These are phyloP conservation scores for Tricholoma flavovirens DNA, from an alignment of 768 basidiomycete genomes.

Conservation along the genomic window DNA sequence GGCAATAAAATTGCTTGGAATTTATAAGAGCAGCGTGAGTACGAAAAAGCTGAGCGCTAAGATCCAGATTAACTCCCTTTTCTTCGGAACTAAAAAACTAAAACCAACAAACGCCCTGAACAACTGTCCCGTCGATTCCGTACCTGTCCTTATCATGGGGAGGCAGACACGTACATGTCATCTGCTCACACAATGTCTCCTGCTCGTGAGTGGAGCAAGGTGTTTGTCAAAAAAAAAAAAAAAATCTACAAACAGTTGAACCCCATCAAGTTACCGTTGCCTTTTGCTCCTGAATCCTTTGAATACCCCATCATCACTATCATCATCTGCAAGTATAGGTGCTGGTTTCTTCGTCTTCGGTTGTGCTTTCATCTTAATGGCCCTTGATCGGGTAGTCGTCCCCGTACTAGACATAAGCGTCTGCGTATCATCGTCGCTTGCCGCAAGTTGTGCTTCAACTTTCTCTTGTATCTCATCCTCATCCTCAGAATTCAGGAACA, in stretches of 20 bases:
- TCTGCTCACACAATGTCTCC: no score
- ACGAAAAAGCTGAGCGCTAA: not conserved
- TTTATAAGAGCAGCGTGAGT: no score
- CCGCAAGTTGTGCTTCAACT: constrained; percentile 19
- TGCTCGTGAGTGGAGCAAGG: not conserved
- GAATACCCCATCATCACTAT: constrained; percentile 73
- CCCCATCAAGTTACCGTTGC: constrained; percentile 4
- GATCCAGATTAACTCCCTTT: not conserved
- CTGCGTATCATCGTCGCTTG: constrained; percentile 15
- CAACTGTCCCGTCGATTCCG: not conserved
- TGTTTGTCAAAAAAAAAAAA: not conserved
- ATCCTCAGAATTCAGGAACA: constrained; percentile 49
- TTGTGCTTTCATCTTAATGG: constrained; percentile 18
- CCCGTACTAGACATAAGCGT: constrained; percentile 25
- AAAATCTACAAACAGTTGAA: not conserved
- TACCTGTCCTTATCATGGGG: not conserved
- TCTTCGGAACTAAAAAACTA: no score
- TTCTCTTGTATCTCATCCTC: constrained; percentile 18
- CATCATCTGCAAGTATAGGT: constrained; percentile 50
- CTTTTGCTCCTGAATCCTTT: constrained; percentile 46
- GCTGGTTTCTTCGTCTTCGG: constrained; percentile 26
- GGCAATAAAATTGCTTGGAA: not conserved
- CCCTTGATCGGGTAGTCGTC: constrained; percentile 12
- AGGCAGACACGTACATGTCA: not conserved
- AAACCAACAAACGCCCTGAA: not conserved